Conservation (phyloP, 2,329 filamentous ascomycete genomes). For the Pseudopithomyces chartarum region DNA sequence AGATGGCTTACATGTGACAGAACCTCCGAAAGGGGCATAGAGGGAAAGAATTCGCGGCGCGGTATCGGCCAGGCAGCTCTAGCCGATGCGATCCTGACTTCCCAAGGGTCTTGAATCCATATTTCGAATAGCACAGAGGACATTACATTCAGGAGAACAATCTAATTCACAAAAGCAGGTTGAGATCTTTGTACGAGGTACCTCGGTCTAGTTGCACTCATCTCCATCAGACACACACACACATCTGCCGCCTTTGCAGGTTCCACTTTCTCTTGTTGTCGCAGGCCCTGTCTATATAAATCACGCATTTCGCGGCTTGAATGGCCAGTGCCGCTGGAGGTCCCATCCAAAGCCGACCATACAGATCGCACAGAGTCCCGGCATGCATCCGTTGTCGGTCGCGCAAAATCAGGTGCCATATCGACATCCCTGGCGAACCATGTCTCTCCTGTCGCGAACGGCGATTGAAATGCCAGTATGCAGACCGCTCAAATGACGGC, state of each 20-base stretch:
- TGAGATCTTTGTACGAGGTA: no score
- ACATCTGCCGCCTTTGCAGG: neutral
- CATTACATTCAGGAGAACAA: neutral
- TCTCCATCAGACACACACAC: neutral
- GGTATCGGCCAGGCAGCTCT: neutral
- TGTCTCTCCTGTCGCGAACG: constrained; percentile 48
- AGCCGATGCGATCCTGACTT: neutral
- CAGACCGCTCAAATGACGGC: constrained; percentile 29
- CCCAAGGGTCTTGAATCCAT: neutral
- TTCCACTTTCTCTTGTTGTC: neutral
- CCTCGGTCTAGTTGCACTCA: neutral
- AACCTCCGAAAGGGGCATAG: neutral
- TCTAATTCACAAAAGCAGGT: no score
- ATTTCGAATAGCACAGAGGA: neutral
- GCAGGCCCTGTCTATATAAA: neutral
- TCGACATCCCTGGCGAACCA: constrained; percentile 45
- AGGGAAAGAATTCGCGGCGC: constrained; percentile 2
- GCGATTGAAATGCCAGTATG: constrained; percentile 44
- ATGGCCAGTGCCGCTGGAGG: constrained; percentile 36
- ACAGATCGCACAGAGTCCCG: constrained; percentile 50
- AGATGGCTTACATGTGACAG: neutral
- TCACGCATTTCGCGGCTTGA: constrained; percentile 10
- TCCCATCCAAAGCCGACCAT: constrained; percentile 45
- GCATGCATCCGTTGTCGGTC: constrained; percentile 48
- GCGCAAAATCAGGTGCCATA: constrained; percentile 49